These are phyloP conservation scores for Candida labiduridarum DNA, from an alignment of 1,139 yeast species.

Conservation along the genomic window DNA sequence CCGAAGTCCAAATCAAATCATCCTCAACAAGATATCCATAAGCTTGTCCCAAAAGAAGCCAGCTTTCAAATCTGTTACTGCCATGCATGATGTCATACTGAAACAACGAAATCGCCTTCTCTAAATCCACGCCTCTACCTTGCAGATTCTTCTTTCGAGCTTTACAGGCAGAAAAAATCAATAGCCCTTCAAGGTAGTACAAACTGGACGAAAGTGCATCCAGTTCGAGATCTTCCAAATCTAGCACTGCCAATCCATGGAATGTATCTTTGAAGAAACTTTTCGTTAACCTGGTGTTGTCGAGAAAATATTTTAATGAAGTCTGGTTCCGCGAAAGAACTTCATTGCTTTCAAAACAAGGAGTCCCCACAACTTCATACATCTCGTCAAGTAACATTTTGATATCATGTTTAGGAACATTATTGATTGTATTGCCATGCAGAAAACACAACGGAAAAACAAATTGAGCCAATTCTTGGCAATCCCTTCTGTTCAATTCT, in stretches of 20 bases:
- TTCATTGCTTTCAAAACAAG: conserved; percentile 42
- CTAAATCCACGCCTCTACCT: conserved; percentile 80
- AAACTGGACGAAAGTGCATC: conserved; percentile 51
- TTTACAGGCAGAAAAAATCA: conserved; percentile 66
- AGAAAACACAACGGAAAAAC: conserved; percentile 61
- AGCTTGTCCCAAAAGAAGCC: conserved; percentile 84
- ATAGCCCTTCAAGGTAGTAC: conserved; percentile 71
- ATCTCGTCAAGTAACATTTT: conserved; percentile 73
- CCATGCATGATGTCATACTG: conserved; percentile 68
- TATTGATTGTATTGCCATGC: conserved; percentile 58
- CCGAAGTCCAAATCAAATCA: conserved; percentile 89
- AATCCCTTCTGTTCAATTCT: conserved; percentile 41
- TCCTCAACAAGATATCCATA: conserved; percentile 82
- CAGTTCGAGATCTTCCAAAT: conserved; percentile 15
- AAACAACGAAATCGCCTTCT: conserved; percentile 67
- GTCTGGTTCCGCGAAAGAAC: conserved; percentile 45
- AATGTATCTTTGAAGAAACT: conserved; percentile 57
- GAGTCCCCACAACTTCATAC: conserved; percentile 73
- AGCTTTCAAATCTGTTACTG: conserved; percentile 73
- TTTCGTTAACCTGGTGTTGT: conserved; percentile 48
- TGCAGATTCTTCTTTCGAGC: conserved; percentile 74
- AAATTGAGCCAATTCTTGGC: conserved; percentile 59
- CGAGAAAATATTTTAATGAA: conserved; percentile 53
- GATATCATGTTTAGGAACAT: conserved; percentile 65
- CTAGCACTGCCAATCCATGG: conserved; percentile 51